Percentiles rank a stretch among this genome's conserved stretches.
Conservation (phyloP, 768 basidiomycete species). For the Dendrothele bispora region DNA sequence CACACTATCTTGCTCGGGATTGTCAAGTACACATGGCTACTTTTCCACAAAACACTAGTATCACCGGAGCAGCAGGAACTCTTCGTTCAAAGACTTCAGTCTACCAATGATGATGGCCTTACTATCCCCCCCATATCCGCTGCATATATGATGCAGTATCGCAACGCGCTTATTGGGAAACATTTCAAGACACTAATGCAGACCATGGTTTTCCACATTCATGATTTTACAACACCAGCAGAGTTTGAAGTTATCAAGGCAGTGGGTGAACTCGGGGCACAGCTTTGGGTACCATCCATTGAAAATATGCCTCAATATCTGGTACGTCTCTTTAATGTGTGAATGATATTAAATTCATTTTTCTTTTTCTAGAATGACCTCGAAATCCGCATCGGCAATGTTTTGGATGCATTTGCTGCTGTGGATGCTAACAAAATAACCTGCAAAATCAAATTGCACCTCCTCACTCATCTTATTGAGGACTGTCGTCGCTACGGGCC, state of each 20-base stretch:
- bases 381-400: constrained; percentile 15
- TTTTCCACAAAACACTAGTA: too few species aligned
- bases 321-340: constrained; percentile 12
- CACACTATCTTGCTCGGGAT: too few species aligned
- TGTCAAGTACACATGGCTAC: too few species aligned
- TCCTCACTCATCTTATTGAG: constrained; percentile 26
- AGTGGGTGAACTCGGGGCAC: constrained; percentile 30
- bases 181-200: constrained; percentile 42
- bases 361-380: constrained; percentile 12
- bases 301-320: constrained; percentile 32
- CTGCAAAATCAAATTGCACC: constrained; percentile 31
- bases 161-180: constrained; percentile 38
- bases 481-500: constrained; percentile 34
- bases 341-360: neutral
- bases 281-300: constrained; percentile 44
- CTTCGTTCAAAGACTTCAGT: too few species aligned
- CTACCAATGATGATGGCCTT: too few species aligned
- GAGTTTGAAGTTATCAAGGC: constrained; percentile 29
- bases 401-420: constrained; percentile 17
- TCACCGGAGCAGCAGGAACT: too few species aligned
- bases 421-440: constrained; percentile 24
- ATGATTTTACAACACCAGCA: constrained; percentile 25
- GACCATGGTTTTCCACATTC: constrained; percentile 34
- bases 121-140: constrained; percentile 33
- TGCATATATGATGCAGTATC: constrained; percentile 42